Conservation (phyloP, 1,284 basidiomycete species). For the Tausonia pullulans region DNA sequence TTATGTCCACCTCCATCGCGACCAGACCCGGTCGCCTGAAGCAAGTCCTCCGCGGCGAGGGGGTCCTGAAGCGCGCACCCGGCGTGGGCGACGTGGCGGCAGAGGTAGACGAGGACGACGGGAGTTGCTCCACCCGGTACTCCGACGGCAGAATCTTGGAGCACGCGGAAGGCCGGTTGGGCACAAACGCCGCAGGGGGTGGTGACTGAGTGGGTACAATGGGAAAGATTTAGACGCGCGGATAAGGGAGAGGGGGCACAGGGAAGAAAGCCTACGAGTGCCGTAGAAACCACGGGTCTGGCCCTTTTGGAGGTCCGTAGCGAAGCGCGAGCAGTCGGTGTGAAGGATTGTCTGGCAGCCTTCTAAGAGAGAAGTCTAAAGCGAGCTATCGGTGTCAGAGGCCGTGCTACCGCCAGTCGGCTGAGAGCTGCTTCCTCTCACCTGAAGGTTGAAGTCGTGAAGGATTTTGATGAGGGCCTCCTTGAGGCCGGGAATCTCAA, state of each 20-base stretch:
- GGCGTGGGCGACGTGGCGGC: conserved; percentile 74
- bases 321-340: conserved; percentile 67
- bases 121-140: conserved; percentile 32
- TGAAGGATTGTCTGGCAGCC: conserved; percentile 79
- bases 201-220: conserved; percentile 39
- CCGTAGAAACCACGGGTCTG: conserved; percentile 42
- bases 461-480: conserved; percentile 91
- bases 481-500: conserved; percentile 91
- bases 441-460: conserved; percentile 79
- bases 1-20: conserved; percentile 47
- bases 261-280: neutral
- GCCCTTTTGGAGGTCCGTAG: conserved; percentile 52
- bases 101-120: conserved; percentile 63
- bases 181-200: conserved; percentile 55
- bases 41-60: conserved; percentile 28
- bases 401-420: neutral
- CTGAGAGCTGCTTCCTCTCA: conserved; percentile 18
- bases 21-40: too few species aligned
- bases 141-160: conserved; percentile 16
- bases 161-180: conserved; percentile 46
- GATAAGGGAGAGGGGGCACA: neutral
- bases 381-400: neutral
- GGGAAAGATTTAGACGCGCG: neutral
- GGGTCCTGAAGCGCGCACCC: conserved; percentile 40
- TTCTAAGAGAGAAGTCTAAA: conserved; percentile 71